phyloP scores from a whole-genome alignment of 768 basidiomycete species.

The Xanthoconium stramineum region DNA sequence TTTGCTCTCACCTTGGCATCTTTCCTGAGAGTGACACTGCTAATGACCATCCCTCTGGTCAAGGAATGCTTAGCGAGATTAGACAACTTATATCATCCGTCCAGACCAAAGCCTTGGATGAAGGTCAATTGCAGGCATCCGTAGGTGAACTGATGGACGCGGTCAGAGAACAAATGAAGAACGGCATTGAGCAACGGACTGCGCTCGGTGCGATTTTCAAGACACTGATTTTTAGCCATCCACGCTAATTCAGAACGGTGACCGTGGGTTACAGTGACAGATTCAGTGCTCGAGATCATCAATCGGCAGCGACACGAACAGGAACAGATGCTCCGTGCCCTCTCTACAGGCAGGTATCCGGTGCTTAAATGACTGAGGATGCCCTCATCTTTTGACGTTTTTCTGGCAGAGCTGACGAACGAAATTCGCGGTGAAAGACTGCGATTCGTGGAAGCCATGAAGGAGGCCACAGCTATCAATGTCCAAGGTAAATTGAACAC shows the following conservation, averaged over 20 bases:
- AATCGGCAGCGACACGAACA: conserved; percentile 72
- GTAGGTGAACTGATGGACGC: conserved; percentile 37
- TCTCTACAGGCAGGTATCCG: conserved; percentile 56
- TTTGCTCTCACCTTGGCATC: conserved; percentile 54
- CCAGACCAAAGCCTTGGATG: conserved; percentile 29
- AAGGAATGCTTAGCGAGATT: conserved; percentile 35
- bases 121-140: conserved; percentile 31
- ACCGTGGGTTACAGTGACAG: conserved; percentile 41
- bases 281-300: conserved; percentile 58
- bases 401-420: conserved; percentile 60
- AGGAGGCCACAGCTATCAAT: conserved; percentile 86
- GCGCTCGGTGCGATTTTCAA: conserved; percentile 33
- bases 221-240: conserved; percentile 5
- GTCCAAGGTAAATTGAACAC: conserved; percentile 55
- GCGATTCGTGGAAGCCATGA: conserved; percentile 93
- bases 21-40: conserved; percentile 18
- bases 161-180: conserved; percentile 40
- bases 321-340: conserved; percentile 60
- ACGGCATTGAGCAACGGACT: conserved; percentile 39
- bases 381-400: neutral
- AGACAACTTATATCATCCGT: conserved; percentile 34
- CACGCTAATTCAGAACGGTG: conserved; percentile 7
- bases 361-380: neutral
- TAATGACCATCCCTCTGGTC: conserved; percentile 7
- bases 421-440: conserved; percentile 86